Percentiles rank a stretch among this genome's conserved stretches.
Evolutionary conservation across 345 rosid genomes (phyloP).

Genomic region (Capsella bursapastoris): DNA sequence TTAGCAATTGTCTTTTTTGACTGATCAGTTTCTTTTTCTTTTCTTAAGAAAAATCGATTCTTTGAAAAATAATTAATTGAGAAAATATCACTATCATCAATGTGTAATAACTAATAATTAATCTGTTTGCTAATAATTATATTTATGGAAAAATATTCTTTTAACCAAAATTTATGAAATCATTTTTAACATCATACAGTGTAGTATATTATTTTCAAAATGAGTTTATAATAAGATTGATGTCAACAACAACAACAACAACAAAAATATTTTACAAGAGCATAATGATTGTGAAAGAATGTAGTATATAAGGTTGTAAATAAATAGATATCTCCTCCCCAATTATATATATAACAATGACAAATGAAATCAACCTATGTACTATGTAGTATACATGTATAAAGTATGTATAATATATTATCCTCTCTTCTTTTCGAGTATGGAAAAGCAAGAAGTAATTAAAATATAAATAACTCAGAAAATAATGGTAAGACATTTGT

Average conservation of each 20-base stretch:
- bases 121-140: too few relatives aligned
- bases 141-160: too few relatives aligned
- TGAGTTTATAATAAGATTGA: too few relatives aligned
- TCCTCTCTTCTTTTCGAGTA: conserved; percentile 12
- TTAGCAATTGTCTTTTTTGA: not conserved
- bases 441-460: not conserved
- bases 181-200: too few relatives aligned
- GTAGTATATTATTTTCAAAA: too few relatives aligned
- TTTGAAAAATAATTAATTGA: not conserved
- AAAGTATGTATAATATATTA: not conserved
- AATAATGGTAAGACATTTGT: conserved; percentile 30
- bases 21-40: not conserved
- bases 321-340: not conserved
- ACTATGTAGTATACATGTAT: conserved; percentile 22
- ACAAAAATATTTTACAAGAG: too few relatives aligned
- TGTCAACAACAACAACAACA: too few relatives aligned
- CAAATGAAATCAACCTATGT: conserved; percentile 14
- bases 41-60: not conserved
- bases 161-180: too few relatives aligned
- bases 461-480: conserved; percentile 31
- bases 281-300: too few relatives aligned
- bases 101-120: not conserved
- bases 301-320: not conserved
- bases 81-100: not conserved
- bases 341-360: not conserved